phyloP scores from a whole-genome alignment of 805 yeast genomes.

The Wickerhamiella bombiphila region DNA sequence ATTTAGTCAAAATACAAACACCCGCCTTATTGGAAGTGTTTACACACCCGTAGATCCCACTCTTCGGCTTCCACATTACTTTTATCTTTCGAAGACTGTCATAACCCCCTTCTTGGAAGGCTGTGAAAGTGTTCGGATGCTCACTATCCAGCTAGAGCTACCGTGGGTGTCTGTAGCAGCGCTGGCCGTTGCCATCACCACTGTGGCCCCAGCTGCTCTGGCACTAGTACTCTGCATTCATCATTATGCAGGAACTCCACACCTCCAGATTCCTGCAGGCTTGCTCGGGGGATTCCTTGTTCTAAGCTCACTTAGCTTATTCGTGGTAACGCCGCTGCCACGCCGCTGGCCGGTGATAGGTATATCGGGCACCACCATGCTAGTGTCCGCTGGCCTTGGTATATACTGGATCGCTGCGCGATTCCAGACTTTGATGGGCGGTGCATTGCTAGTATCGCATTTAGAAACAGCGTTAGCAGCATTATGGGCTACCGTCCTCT shows the following conservation, averaged over 20 bases:
- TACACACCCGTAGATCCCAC: too few relatives aligned
- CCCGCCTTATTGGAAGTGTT: too few relatives aligned
- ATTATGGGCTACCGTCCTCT: slow-evolving; percentile 10
- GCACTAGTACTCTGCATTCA: slow-evolving; percentile 11
- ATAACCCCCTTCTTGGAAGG: too few relatives aligned
- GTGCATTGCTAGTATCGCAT: not conserved
- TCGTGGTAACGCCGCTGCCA: slow-evolving; percentile 7
- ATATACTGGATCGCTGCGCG: slow-evolving; percentile 10
- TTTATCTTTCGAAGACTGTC: too few relatives aligned
- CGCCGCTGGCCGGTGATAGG: slow-evolving; percentile 4
- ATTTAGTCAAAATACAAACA: too few relatives aligned
- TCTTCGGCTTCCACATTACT: too few relatives aligned
- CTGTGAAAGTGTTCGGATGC: too few relatives aligned
- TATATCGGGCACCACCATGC: not conserved
- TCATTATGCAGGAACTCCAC: not conserved
- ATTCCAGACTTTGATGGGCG: not conserved
- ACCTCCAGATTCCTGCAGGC: slow-evolving; percentile 10
- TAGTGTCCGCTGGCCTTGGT: slow-evolving; percentile 8
- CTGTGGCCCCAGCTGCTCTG: slow-evolving; percentile 6
- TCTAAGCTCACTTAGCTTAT: not conserved
- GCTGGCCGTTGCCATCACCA: slow-evolving; percentile 5
- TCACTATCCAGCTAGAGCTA: slow-evolving; percentile 15
- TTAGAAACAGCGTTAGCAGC: not conserved
- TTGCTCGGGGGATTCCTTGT: slow-evolving; percentile 7
- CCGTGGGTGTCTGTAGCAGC: slow-evolving; percentile 15